Evolutionary conservation across 768 basidiomycete genomes (phyloP), one percentile per base, ranked within the genome.

Genomic region (Mycena polygramma): DNA sequence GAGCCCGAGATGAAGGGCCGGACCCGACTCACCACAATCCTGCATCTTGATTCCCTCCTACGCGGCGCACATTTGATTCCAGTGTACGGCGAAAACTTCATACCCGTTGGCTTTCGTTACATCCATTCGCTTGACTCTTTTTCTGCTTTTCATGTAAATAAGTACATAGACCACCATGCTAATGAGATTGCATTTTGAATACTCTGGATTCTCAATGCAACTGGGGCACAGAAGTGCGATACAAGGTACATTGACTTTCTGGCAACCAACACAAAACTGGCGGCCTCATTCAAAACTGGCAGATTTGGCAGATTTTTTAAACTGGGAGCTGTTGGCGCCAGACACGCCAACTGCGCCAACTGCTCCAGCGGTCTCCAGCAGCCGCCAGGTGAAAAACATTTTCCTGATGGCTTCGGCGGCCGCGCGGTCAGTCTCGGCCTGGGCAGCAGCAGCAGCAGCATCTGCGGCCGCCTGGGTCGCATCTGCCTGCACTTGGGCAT

Each of bases 11-110:
- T 45, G 66, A 43, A 41, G 37, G 63, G 45, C 2, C 1, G 20
- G 0, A 9, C 19, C 0, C 61, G 55, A 7, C 59, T 60, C 19
- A 58, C 58, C 0, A 62, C 63, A 14, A 62, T 71, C 46, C 41
- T 76, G 8, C 71, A 77, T 46, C 67, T 77, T 8, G 77, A 78
- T 43, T 53, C 64, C 9, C 63, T 77, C 45, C 60, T 74, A 20
- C 67, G 63, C 15, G 69, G 68, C 14, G 74, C 73, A 3, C 75
- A 77, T 54, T 63, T 77, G 4, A 66, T 76, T 63, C 70, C 74
- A 30, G 69, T 76, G 0, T 77, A 57, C 49, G 76, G 76, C 14
- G 4, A 24, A 17, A 22, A 19, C 2, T 59, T 46, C 15, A 51
- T 73, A 7, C 55, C 72, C 10, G 20, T 58, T 24, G 48, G 64